Evolutionary conservation across 2,329 filamentous ascomycete species (phyloP).

Genomic region (Fusarium sp.): DNA sequence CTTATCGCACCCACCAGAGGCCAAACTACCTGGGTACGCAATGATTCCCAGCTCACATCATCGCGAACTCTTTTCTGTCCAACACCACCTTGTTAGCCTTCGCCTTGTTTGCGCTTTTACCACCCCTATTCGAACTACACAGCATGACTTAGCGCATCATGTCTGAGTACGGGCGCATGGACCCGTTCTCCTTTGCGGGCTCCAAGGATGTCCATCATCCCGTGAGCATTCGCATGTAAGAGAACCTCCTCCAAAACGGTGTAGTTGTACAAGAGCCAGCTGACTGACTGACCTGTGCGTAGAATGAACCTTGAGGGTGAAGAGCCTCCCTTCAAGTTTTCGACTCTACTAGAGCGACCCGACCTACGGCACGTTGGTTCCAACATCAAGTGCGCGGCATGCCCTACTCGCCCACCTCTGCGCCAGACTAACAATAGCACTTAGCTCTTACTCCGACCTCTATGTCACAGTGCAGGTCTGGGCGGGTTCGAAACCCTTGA

Average conservation of each 20-base stretch:
- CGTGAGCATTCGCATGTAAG: conserved; percentile 70
- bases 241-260: not conserved
- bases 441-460: conserved; percentile 82
- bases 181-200: conserved; percentile 94
- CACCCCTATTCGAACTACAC: not conserved
- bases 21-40: conserved; percentile 1
- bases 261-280: not conserved
- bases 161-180: conserved; percentile 69
- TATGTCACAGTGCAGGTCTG: conserved; percentile 94
- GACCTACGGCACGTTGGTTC: conserved; percentile 89
- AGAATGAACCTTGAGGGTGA: conserved; percentile 61
- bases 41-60: conserved; percentile 11
- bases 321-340: conserved; percentile 57
- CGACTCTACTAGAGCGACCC: conserved; percentile 78
- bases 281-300: conserved; percentile 28
- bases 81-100: not conserved
- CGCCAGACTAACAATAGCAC: conserved; percentile 37
- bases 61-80: not conserved
- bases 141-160: conserved; percentile 48
- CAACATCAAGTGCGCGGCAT: conserved; percentile 70
- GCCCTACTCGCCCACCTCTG: not conserved
- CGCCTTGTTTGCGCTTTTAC: not conserved
- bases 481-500: conserved; percentile 94
- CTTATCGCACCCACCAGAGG: conserved; percentile 18
- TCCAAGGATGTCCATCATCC: conserved; percentile 84